Evolutionary conservation across 164 flowering plant genomes (phyloP).

Genomic region (Paratinospora sagittata): DNA sequence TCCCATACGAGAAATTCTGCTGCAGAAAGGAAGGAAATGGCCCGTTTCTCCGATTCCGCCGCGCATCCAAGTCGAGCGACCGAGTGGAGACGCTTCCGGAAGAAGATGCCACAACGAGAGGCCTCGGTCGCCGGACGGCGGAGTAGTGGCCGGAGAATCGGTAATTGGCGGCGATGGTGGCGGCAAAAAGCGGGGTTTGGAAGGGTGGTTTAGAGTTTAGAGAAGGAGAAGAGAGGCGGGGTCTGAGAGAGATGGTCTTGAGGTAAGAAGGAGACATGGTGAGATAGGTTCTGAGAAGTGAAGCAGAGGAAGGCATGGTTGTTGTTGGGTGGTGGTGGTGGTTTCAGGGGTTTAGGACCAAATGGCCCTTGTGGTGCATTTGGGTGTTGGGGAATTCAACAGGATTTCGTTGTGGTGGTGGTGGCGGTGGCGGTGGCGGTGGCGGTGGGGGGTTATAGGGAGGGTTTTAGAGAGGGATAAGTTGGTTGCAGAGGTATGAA

Average conservation of each 20-base stretch:
- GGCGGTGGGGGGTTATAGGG: too few relatives aligned
- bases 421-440: too few relatives aligned
- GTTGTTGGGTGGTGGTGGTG: background rate
- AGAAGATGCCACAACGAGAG: conserved; percentile 19
- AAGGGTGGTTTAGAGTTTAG: conserved; percentile 33
- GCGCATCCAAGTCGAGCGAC: conserved; percentile 15
- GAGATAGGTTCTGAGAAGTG: background rate
- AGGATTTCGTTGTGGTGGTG: too few relatives aligned
- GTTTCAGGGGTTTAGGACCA: background rate
- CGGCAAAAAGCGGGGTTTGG: background rate
- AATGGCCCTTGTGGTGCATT: too few relatives aligned
- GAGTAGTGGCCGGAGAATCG: conserved; percentile 18
- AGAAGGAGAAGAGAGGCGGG: conserved; percentile 1
- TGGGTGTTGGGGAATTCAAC: too few relatives aligned
- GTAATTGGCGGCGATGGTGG: conserved; percentile 36
- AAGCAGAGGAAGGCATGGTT: background rate
- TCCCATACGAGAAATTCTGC: conserved; percentile 19
- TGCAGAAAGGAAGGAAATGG: conserved; percentile 2
- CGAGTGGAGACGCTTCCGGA: conserved; percentile 4
- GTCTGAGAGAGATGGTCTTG: background rate
- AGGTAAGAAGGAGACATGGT: background rate
- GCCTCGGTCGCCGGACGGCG: conserved; percentile 37
- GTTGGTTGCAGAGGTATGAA: too few relatives aligned
- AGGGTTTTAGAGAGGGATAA: too few relatives aligned
- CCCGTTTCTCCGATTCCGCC: conserved; percentile 2